Evolutionary conservation across 2,329 filamentous ascomycete genomes (phyloP).

Genomic region (Aschersonia sp.): DNA sequence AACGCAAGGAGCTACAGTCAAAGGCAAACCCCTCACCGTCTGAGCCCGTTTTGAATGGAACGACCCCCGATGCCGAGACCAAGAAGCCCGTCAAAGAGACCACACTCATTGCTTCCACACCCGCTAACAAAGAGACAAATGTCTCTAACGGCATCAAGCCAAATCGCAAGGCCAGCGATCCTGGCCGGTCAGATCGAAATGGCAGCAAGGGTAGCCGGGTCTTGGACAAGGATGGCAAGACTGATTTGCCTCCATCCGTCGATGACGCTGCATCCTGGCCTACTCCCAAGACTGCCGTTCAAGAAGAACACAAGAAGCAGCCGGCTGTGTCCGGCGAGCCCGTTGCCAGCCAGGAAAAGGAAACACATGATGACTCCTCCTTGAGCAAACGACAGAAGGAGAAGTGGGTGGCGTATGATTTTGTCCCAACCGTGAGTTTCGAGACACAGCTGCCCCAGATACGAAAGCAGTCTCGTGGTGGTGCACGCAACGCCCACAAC

Average conservation of each 20-base stretch:
- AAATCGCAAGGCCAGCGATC: slow-evolving; percentile 27
- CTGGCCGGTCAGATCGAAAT: slow-evolving; percentile 22
- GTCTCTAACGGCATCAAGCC: slow-evolving; percentile 23
- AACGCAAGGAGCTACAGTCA: slow-evolving; percentile 53
- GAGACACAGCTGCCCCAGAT: slow-evolving; percentile 59
- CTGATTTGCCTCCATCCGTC: slow-evolving; percentile 42
- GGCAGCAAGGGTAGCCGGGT: slow-evolving; percentile 32
- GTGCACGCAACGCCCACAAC: slow-evolving; percentile 26
- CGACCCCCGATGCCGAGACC: slow-evolving; percentile 22
- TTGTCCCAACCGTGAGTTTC: slow-evolving; percentile 74
- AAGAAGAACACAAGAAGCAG: slow-evolving; percentile 60
- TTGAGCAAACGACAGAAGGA: slow-evolving; percentile 51
- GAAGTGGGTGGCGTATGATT: slow-evolving; percentile 73
- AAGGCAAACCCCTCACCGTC: slow-evolving; percentile 28
- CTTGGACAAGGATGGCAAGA: slow-evolving; percentile 24
- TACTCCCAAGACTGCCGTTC: slow-evolving; percentile 61
- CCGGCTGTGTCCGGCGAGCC: slow-evolving; percentile 32
- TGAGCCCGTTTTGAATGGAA: slow-evolving; percentile 23
- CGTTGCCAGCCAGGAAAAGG: slow-evolving; percentile 46
- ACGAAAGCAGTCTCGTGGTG: slow-evolving; percentile 34
- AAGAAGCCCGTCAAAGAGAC: slow-evolving; percentile 20
- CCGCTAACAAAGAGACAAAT: slow-evolving; percentile 9
- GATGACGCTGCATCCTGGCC: slow-evolving; percentile 76
- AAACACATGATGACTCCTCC: slow-evolving; percentile 36
- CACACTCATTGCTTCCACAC: slow-evolving; percentile 5